Conservation (phyloP, 371 early-diverging fungal species). For the Mortierella sp. region DNA sequence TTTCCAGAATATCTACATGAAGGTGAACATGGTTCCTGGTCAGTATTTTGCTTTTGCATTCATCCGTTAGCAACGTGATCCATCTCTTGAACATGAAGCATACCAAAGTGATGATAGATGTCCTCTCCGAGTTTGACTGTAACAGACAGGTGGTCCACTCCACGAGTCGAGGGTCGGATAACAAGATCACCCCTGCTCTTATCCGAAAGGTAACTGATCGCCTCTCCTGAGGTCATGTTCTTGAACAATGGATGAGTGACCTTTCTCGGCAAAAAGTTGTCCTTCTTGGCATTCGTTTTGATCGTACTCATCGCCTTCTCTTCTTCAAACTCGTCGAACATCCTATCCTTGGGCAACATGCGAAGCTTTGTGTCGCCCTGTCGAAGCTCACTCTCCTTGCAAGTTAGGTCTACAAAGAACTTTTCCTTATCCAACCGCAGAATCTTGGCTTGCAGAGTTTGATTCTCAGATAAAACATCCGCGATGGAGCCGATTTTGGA, state of each 20-base stretch:
- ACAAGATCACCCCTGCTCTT: conserved; percentile 86
- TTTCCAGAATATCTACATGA: conserved; percentile 76
- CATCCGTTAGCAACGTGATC: not conserved
- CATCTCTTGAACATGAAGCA: not conserved
- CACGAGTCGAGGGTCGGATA: conserved; percentile 92
- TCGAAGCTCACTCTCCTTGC: conserved; percentile 63
- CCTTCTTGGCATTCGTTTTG: conserved; percentile 58
- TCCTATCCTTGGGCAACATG: conserved; percentile 64
- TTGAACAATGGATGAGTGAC: conserved; percentile 90
- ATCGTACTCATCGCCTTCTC: conserved; percentile 66
- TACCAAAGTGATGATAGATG: conserved; percentile 89
- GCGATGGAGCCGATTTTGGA: conserved; percentile 66
- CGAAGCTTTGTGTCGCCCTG: conserved; percentile 62
- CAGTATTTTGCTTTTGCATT: not conserved
- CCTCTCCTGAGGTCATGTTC: conserved; percentile 75
- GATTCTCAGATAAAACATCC: conserved; percentile 72
- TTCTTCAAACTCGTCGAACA: conserved; percentile 76
- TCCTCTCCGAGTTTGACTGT: conserved; percentile 93
- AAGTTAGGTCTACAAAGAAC: conserved; percentile 80
- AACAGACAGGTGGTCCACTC: conserved; percentile 86
- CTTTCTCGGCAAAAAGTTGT: conserved; percentile 62
- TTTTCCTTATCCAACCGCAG: conserved; percentile 81
- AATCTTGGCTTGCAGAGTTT: conserved; percentile 80
- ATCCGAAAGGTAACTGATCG: conserved; percentile 75
- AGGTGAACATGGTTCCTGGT: not conserved